Evolutionary conservation across 2,329 filamentous ascomycete species (phyloP), one percentile per base, ranked within the genome.

Genomic region (Whalleya microplaca): DNA sequence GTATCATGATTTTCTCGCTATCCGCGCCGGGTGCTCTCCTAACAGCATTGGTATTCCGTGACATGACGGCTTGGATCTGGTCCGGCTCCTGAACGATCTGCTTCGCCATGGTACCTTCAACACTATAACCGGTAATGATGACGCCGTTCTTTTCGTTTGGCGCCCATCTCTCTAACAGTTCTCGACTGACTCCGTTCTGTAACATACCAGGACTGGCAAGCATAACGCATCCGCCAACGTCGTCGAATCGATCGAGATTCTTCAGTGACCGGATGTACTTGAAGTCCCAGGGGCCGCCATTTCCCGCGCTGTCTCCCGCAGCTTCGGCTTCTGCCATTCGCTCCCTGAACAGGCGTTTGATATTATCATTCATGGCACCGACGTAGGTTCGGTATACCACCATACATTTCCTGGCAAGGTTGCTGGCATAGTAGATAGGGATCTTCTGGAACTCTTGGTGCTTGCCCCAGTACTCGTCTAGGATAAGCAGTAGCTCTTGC

Each of bases 281-380:
- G 76, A 99, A 98, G 68, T 99, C 95, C 93, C 95, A 99, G 0
- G 95, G 95, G 0, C 90, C 90, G 37, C 91, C 93, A 68, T 90
- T 93, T 7, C 85, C 86, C 6, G 84, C 83, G 2, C 82, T 83
- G 64, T 92, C 90, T 8, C 91, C 90, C 32, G 86, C 87, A 0
- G 89, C 88, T 72, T 96, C 91, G 9, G 92, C 91, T 72, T 96
- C 92, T 3, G 91, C 92, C 86, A 96, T 96, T 46, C 92, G 87
- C 73, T 96, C 92, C 51, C 90, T 84, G 75, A 97, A 97, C n/a
- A 96, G 84, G 10, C 91, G 86, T 73, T 96, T 97, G 79, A 99
- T 98, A 68, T 97, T 98, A 70, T 98, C 94, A 72, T 99, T 99
- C 95, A 99, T 99, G 53, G 93, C 92, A 47, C 93, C 92, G 47